A percentile compares a stretch with the other conserved stretches of the same genome.
phyloP scores from a whole-genome alignment of 352 stramenopile genomes.

The Peronosclerospora sorghi region DNA sequence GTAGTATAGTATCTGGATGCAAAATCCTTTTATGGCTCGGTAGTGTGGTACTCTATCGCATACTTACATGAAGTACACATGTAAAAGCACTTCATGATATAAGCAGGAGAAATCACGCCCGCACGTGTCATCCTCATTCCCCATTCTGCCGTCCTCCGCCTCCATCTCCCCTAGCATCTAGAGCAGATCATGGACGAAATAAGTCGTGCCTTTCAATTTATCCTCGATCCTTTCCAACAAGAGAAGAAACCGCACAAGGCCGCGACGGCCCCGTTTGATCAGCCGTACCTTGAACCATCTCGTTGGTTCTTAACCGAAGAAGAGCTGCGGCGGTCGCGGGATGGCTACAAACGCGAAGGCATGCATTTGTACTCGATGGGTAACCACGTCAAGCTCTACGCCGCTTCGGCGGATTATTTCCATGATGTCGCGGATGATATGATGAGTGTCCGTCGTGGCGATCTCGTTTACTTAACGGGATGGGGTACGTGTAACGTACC shows the following conservation, averaged over 20 bases:
- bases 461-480: conserved; percentile 41
- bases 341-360: conserved; percentile 28
- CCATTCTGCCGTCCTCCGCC: not conserved
- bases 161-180: too few species aligned
- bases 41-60: too few species aligned
- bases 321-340: conserved; percentile 39
- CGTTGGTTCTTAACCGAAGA: conserved; percentile 52
- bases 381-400: conserved; percentile 46
- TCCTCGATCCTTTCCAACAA: conserved; percentile 24
- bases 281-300: conserved; percentile 36
- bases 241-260: conserved; percentile 18
- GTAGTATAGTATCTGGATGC: too few species aligned
- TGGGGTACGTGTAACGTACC: conserved; percentile 56
- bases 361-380: conserved; percentile 34
- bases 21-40: too few species aligned
- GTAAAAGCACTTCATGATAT: too few species aligned
- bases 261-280: conserved; percentile 24
- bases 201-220: conserved; percentile 24
- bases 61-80: too few species aligned
- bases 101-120: too few species aligned
- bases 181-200: conserved; percentile 17
- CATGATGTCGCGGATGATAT: conserved; percentile 37
- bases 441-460: conserved; percentile 10
- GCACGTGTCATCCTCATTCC: not conserved
- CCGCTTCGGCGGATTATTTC: conserved; percentile 38